Percentiles rank a stretch among this genome's conserved stretches.
Evolutionary conservation across 2,329 filamentous ascomycete genomes (phyloP).

Genomic region (Colletotrichum cuscutae): DNA sequence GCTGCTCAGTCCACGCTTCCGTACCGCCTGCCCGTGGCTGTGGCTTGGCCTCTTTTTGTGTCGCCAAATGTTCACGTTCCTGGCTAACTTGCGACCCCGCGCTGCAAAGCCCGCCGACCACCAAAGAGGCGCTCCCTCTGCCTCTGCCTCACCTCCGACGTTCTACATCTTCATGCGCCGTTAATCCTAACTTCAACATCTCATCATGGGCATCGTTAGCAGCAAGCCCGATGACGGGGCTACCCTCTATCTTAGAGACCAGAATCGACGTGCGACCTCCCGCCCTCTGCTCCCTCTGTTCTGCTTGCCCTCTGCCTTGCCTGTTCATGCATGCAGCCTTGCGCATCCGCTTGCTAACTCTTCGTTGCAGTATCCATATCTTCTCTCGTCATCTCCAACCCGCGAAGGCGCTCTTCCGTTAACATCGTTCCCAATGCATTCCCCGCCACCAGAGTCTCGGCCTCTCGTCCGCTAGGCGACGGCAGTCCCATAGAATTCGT

Average conservation of each 20-base stretch:
- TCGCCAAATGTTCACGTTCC: constrained; percentile 35
- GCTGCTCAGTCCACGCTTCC: constrained; percentile 25
- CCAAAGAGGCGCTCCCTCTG: constrained; percentile 7
- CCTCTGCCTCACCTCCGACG: constrained; percentile 15
- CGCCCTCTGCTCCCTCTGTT: constrained; percentile 34
- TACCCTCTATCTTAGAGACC: constrained; percentile 87
- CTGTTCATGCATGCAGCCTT: constrained; percentile 32
- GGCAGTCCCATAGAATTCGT: constrained; percentile 86
- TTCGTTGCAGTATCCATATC: constrained; percentile 80
- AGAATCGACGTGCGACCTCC: constrained; percentile 80
- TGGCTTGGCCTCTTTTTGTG: constrained; percentile 34
- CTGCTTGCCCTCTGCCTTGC: constrained; percentile 22
- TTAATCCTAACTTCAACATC: constrained; percentile 35
- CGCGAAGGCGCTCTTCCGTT: constrained; percentile 79
- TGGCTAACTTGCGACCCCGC: constrained; percentile 34
- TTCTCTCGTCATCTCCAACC: constrained; percentile 83
- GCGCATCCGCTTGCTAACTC: constrained; percentile 34
- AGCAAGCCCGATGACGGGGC: constrained; percentile 88
- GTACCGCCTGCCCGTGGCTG: constrained; percentile 28
- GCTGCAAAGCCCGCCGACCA: constrained; percentile 31
- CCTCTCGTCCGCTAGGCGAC: constrained; percentile 78
- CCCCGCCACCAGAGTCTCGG: constrained; percentile 82
- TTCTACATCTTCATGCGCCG: constrained; percentile 22
- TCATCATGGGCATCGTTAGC: constrained; percentile 89
- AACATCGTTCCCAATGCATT: constrained; percentile 87